Base-by-base conservation (phyloP, 2,329 filamentous ascomycete species). In the Xylaria sp. region DNA sequence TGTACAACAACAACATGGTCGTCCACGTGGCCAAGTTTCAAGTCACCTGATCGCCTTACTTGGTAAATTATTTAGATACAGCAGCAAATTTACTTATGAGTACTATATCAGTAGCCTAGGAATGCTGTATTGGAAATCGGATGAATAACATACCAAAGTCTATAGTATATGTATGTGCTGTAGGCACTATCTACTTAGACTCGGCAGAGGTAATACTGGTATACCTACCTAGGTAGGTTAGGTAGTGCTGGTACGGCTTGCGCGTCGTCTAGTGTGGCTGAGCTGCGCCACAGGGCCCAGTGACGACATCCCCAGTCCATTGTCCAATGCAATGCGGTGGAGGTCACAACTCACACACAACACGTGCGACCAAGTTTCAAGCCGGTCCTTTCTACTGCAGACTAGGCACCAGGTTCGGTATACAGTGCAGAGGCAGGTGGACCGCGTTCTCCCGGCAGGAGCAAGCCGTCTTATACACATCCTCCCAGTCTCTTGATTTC, bases 261-360 rank as follows among this genome's bases (percentile, higher is more conserved):
- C 49, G 49, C 19, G 17, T 40, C 19, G 5, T 41, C n/a, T 4
- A 19, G 29, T 23, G 46, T 60, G 58, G 58, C 58, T 57, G 58
- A 47, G 53, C 46, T 52, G 46, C 58, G 53, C 58, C 58, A 61
- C 58, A 53, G 25, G 8, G 25, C 37, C 52, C 38, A 8, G 46
- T 60, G 58, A 60, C 58, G 58, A 55, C 58, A 60, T 59, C 35
- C 33, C 25, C 15, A 4, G 29, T 23, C 46, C 46, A 58, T 58
- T 58, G 48, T 58, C 46, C 27, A 58, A 51, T 44, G 37, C 27
- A 58, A 51, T 44, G 37, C 27, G 15, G 46, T 41, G 48, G 43
- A 21, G 25, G 35, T 29, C 27, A 44, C 37, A 31, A 25, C 47
- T 48, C 29, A 33, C 46, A 21, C n/a, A 21, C 9, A n/a, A 13